phyloP scores from a whole-genome alignment of 2,329 filamentous ascomycete species.

The Fonsecaea erecta region DNA sequence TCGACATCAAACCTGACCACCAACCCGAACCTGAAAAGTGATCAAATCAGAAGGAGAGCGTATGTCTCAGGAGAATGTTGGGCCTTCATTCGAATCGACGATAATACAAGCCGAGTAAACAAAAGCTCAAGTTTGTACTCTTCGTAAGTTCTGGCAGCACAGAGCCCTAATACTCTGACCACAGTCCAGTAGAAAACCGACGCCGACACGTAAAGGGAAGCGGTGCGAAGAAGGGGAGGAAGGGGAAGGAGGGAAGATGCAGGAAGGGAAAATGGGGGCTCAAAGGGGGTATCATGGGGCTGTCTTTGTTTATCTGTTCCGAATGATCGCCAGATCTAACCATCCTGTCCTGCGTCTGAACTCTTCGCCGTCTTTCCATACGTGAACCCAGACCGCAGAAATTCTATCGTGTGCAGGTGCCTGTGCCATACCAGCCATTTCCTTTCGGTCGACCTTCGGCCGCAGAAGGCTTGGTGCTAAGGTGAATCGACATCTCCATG shows the following conservation, averaged over 20 bases:
- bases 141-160: background rate
- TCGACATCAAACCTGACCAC: background rate
- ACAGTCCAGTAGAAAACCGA: background rate
- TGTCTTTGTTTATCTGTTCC: constrained; percentile 16
- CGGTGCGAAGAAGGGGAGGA: background rate
- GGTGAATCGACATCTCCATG: constrained; percentile 11
- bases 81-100: background rate
- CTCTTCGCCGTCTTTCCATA: constrained; percentile 2
- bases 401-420: background rate
- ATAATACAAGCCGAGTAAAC: background rate
- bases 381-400: background rate
- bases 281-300: constrained; percentile 21
- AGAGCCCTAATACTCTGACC: background rate
- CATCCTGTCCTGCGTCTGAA: constrained; percentile 12
- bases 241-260: background rate
- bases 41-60: background rate
- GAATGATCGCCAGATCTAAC: constrained; percentile 8
- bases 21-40: background rate
- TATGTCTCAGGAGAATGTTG: background rate
- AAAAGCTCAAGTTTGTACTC: background rate
- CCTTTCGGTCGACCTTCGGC: background rate
- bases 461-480: background rate
- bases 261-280: background rate
- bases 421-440: background rate
- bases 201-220: background rate